Evolutionary conservation across 2,329 filamentous ascomycete species (phyloP), one percentile per base, ranked within the genome.

Genomic region (Phaeosphaeria sp.): DNA sequence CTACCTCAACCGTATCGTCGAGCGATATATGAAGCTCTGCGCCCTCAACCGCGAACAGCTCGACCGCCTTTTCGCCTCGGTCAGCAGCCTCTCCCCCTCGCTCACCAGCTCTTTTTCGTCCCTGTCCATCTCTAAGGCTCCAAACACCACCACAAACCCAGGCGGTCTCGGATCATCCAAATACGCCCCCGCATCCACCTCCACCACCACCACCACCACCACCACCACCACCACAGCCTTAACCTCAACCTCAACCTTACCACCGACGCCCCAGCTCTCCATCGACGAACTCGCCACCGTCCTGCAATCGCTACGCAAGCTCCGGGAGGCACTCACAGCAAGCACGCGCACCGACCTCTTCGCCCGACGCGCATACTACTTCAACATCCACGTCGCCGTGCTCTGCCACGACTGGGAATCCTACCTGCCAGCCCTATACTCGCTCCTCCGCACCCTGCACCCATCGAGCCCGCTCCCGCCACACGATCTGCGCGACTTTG

Each of bases 21-120:
- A 94, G 72, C 88, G 92, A 49, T 97, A 96, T 79, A 90, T 97
- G 86, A 87, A 87, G 62, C 96, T 97, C 76, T 96, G 93, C 81
- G 90, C 91, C 17, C 86, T 88, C 55, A 86, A 90, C 71, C 84
- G 88, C 52, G 88, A 91, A 63, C 87, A 90, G 65, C 86, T 97
- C 23, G 86, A 93, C 58, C 83, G 85, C 50, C 89, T 91, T 54
- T 93, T 96, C 73, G 85, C 89, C 1, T 87, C 88, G 1, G 82
- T 95, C 20, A 79, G 80, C 47, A 27, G 54, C 25, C 30, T 63
- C 18, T 55, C 53, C 25, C 41, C 47, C 47, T 56, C 55, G 18
- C 59, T 65, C 33, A 60, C 59, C 9, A 44, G 51, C 46, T 64
- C 61, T 22, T 58, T 63, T 21, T 59, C 66, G 30, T 56, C 58